phyloP scores from a whole-genome alignment of 2,329 filamentous ascomycete genomes.

The Diaporthe sp. region DNA sequence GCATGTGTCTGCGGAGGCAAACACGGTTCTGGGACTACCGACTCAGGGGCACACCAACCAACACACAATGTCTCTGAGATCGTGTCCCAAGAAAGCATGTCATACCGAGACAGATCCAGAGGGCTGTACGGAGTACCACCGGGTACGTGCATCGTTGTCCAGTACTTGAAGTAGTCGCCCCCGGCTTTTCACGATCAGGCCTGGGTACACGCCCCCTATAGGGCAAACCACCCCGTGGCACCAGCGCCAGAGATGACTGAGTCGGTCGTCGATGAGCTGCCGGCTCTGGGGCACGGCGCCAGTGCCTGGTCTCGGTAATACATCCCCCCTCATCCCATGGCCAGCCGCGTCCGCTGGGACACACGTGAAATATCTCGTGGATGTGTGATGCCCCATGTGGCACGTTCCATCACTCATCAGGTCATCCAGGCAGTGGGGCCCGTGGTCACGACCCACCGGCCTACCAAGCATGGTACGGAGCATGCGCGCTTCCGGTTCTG shows the following conservation, averaged over 20 bases:
- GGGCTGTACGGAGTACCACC: neutral
- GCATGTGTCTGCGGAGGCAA: neutral
- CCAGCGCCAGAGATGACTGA: neutral
- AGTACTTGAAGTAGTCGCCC: neutral
- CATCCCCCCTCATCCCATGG: neutral
- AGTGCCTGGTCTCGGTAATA: neutral
- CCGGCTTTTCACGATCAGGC: neutral
- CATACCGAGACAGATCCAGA: neutral
- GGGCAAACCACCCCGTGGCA: conserved; percentile 12
- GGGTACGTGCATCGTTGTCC: neutral
- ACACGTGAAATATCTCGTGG: conserved; percentile 27
- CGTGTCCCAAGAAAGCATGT: neutral
- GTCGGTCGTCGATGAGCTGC: neutral
- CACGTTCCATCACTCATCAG: conserved; percentile 6
- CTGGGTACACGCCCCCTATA: neutral
- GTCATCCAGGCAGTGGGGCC: neutral
- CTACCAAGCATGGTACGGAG: neutral
- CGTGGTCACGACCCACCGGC: neutral
- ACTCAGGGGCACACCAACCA: conserved; percentile 15
- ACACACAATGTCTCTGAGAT: conserved; percentile 15
- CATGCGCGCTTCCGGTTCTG: conserved; percentile 1
- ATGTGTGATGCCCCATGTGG: neutral
- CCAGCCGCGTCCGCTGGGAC: conserved; percentile 15
- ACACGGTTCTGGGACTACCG: neutral
- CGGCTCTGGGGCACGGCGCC: neutral